Base-by-base conservation (phyloP, 1,284 basidiomycete species). In the Trichosporon inkin region DNA sequence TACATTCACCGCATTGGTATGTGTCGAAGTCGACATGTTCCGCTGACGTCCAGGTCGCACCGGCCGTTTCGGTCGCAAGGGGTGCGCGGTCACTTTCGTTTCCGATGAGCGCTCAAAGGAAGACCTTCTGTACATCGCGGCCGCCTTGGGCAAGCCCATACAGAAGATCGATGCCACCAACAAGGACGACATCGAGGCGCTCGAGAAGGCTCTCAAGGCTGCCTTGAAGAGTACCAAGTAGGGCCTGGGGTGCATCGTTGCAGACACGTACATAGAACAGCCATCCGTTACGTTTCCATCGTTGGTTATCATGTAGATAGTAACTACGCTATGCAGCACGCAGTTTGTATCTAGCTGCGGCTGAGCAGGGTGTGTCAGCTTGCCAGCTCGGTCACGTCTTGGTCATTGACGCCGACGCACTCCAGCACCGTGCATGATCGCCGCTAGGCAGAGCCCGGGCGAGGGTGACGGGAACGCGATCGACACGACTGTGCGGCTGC, bases 1-100 rank as follows among this genome's bases (percentile, higher is more conserved):
- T 99, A 99, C 76, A 87, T 99, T 60, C 96, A 99, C 80, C 87
- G 96, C 66, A 99, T 99, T 64, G 95, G 94, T 91, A 62, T 57
- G 87, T 80, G 10, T 19, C n/a, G 3, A 36, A 20, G 10, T 34
- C 10, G 6, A 3, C 14, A 34, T 11, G 11, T 8, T 36, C 13
- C 11, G 35, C 57, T 60, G 24, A 60, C 56, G 5, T 10, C 6
- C 47, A 63, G 92, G 92, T 57, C 89, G 93, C 58, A 97, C 93
- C 53, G 93, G 94, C 63, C 88, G 93, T 52, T 97, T 97, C 76
- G 93, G 93, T 57, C 86, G 94, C 58, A 92, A 92, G 76, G 93
- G 94, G 8, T 89, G 95, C 61, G 91, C 92, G n/a, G 89, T 97
- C 73, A 95, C 95, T 75, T 97, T 97, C 71, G 91, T 95, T 19